A percentile compares a stretch with the other conserved stretches of the same genome.
Evolutionary conservation across 2,329 filamentous ascomycete genomes (phyloP).

Genomic region (Colletotrichum graminicola): DNA sequence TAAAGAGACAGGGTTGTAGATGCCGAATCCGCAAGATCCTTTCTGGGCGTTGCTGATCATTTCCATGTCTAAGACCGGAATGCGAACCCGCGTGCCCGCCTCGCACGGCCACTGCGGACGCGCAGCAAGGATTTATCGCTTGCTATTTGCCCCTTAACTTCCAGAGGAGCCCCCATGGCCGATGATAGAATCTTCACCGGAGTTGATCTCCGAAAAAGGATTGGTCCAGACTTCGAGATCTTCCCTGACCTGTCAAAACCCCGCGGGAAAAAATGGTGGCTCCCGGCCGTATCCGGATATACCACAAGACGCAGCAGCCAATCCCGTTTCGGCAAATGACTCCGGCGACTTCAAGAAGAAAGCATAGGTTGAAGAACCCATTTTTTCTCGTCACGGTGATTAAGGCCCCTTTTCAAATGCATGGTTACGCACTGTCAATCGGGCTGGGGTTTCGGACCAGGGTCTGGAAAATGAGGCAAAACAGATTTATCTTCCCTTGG

Average conservation of each 20-base stretch:
- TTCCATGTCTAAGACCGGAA: neutral
- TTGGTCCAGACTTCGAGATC: conserved; percentile 54
- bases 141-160: neutral
- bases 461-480: neutral
- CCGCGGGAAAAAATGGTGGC: conserved; percentile 27
- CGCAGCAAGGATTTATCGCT: too few species aligned
- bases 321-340: neutral
- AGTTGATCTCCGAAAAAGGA: conserved; percentile 48
- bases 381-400: neutral
- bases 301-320: neutral
- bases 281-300: neutral
- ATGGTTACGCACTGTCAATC: neutral
- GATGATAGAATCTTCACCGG: neutral
- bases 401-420: neutral
- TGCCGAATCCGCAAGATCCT: neutral
- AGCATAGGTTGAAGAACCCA: neutral
- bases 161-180: neutral
- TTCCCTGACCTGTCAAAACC: neutral
- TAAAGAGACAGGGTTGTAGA: neutral
- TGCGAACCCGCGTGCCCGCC: too few species aligned
- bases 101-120: too few species aligned
- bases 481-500: neutral
- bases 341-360: neutral
- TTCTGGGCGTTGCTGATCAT: neutral
- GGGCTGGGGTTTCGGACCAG: neutral